Base-by-base conservation (phyloP, 495 filamentous ascomycete species). In the Evernia prunastri region DNA sequence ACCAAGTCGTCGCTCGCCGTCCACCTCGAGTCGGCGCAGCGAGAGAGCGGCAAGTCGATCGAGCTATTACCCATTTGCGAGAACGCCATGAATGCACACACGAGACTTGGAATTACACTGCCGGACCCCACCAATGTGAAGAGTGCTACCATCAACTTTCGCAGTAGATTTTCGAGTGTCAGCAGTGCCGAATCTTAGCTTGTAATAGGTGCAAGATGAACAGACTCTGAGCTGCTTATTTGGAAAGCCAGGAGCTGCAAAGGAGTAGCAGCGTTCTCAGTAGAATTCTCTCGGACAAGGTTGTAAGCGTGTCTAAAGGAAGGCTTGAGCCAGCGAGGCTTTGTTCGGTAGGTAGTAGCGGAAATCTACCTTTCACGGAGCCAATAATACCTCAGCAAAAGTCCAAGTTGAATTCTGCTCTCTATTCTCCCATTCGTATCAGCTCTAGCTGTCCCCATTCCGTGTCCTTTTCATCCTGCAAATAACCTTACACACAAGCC, bases 1-100 rank as follows among this genome's bases (percentile, higher is more conserved):
- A 73, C 45, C 64, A 73, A 60, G 69, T 76, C 17, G 67, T 75
- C 33, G 68, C 73, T 47, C 76, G 77, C 58, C 67, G 71, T 35
- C 54, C 36, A 33, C 68, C 59, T 35, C 49, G n/a, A 40, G 42
- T 37, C 53, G 63, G 27, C 17, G 43, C 13, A n/a, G 45, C 49
- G 35, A 35, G 60, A 57, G 60, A 60, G 42, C 51, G 20, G 36
- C 36, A 36, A 58, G 49, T 67, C 29, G n/a, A 37, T 36, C 63
- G 62, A 49, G 64, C 61, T 17, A 47, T 64, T 3, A 45, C 58
- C 18, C 51, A 69, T 49, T 64, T 73, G 17, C 65, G 69, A 56
- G 64, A 70, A 20, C 59, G 67, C 42, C 70, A 74, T 47, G 60
- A 74, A 31, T 75, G 72, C 60, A 40, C 40, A 12, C 71, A 73